These are phyloP conservation scores for Coemansia sp. DNA, from an alignment of 192 early-diverging fungal species.

Conservation along the genomic window DNA sequence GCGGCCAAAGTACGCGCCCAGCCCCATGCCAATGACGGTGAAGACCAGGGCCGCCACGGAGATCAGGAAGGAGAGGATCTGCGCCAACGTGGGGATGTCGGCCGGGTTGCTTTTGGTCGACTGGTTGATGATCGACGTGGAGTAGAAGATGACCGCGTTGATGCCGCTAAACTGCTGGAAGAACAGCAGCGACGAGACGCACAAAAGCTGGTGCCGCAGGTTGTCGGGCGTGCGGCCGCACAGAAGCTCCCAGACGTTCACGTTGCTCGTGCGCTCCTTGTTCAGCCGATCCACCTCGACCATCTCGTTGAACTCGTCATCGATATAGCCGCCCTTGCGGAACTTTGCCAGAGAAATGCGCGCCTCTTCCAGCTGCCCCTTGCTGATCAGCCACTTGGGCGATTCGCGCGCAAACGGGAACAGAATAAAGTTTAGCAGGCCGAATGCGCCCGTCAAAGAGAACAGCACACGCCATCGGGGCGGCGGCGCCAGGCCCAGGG, in stretches of 20 bases:
- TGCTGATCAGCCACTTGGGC: slow-evolving; percentile 68
- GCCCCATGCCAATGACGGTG: slow-evolving; percentile 45
- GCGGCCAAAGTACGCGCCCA: slow-evolving; percentile 71
- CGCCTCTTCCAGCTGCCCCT: slow-evolving; percentile 61
- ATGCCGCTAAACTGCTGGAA: slow-evolving; percentile 84
- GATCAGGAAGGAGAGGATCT: slow-evolving; percentile 48
- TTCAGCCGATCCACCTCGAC: slow-evolving; percentile 44
- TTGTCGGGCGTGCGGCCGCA: slow-evolving; percentile 53
- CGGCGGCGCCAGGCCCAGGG: slow-evolving; percentile 56
- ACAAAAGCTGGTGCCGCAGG: slow-evolving; percentile 61
- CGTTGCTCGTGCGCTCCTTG: slow-evolving; percentile 36
- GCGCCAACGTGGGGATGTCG: slow-evolving; percentile 45
- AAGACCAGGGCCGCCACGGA: slow-evolving; percentile 49
- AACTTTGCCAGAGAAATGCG: slow-evolving; percentile 53
- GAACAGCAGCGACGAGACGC: slow-evolving; percentile 63
- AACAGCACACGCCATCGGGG: slow-evolving; percentile 74
- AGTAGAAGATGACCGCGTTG: slow-evolving; percentile 83
- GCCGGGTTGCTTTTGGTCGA: slow-evolving; percentile 36
- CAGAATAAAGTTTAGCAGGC: slow-evolving; percentile 55
- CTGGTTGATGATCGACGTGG: slow-evolving; percentile 70
- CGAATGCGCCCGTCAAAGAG: slow-evolving; percentile 59
- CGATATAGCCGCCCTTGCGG: slow-evolving; percentile 56
- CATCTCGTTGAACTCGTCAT: slow-evolving; percentile 65
- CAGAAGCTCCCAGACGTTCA: slow-evolving; percentile 56
- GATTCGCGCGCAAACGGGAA: slow-evolving; percentile 73